Conservation (phyloP, 2,329 filamentous ascomycete species). For the Fusarium praegraminearum region DNA sequence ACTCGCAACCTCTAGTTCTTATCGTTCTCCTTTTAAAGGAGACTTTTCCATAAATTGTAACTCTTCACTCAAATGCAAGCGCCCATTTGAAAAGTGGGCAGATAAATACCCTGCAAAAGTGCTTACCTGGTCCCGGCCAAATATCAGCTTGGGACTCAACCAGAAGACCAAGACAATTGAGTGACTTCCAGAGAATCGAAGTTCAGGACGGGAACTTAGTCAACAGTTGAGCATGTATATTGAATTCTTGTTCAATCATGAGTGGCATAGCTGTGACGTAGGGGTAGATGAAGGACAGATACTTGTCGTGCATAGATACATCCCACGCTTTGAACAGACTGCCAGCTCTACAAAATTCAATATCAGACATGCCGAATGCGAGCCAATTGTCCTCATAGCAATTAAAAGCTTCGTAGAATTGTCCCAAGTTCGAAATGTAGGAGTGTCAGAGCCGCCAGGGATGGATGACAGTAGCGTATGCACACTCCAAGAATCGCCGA, state of each 20-base stretch:
- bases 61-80: background rate
- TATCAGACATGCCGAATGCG: background rate
- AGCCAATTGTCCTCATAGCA: background rate
- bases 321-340: background rate
- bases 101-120: background rate
- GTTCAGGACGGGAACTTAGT: background rate
- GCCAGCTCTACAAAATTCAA: background rate
- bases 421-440: background rate
- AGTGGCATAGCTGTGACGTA: background rate
- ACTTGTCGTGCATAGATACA: background rate
- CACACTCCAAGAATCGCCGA: background rate
- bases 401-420: too few relatives aligned
- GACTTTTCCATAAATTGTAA: too few relatives aligned
- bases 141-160: background rate
- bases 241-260: background rate
- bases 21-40: background rate
- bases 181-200: background rate
- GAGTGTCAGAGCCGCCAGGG: background rate
- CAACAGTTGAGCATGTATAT: background rate
- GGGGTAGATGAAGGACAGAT: background rate
- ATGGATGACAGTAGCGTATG: background rate
- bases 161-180: background rate
- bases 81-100: background rate
- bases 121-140: background rate
- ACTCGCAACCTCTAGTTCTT: background rate